Evolutionary conservation across 495 filamentous ascomycete genomes (phyloP), one percentile per base, ranked within the genome.

Genomic region (Aspergillus indologenus): DNA sequence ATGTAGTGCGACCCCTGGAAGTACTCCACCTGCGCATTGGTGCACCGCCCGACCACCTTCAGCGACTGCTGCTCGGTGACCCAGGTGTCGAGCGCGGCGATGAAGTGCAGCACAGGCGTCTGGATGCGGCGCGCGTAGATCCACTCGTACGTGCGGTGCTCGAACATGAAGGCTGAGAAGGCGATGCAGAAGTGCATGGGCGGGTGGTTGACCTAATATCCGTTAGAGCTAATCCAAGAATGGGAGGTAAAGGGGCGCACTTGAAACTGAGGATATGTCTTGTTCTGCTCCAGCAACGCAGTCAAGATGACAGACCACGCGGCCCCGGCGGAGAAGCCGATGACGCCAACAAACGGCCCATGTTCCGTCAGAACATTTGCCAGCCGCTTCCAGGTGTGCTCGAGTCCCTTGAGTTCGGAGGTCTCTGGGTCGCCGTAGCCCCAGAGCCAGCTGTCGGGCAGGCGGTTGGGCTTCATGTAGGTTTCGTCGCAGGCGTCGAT

Each of bases 1-100:
- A 52, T 31, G 22, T 29, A 52, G 31, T 52, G 49, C 8, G 31
- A 24, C 23, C 49, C 49, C 49, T 29, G 24, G 49, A 52, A 52
- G 23, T 52, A 29, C 23, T 52, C 23, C 14, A 31, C 31, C 22
- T 52, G 49, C 24, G 49, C 49, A 52, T 52, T 31, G 31, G 14
- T 3, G 23, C 23, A 52, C 14, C 15, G 24, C 18, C 18, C 31
- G 17, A 52, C 49, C 14, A 52, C 22, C 17, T 52, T 24, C 49
- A 52, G 49, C 22, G 49, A 29, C 22, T 52, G 49, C 15, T 17
- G 49, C 17, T 52, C 49, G 17, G 49, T 17, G 24, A 52, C 17
- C 49, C 49, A 52, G 22, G 31, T 29, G 23, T 52, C 49, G 6
- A 52, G 49, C 31, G 24, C 18, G 4, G 23, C 49, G 14, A 52